These are phyloP conservation scores for Botrytis porri DNA, from an alignment of 2,329 filamentous ascomycete species.

Conservation along the genomic window DNA sequence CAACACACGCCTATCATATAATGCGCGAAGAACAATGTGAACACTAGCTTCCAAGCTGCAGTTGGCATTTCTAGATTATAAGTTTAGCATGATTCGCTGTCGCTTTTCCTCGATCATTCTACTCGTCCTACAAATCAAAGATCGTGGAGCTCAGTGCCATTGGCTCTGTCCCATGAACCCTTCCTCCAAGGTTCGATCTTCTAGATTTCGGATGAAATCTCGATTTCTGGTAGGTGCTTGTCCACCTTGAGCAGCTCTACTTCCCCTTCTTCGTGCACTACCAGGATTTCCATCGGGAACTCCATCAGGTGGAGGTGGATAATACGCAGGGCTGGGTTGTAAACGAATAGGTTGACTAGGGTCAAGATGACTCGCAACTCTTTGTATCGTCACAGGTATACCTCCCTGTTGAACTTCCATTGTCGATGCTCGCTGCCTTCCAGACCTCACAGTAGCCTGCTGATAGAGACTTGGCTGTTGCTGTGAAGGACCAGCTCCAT, in stretches of 20 bases:
- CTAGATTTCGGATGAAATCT: conserved; percentile 91
- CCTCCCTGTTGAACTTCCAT: conserved; percentile 95
- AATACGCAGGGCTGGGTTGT: conserved; percentile 95
- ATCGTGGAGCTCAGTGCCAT: conserved; percentile 59
- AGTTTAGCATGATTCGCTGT: conserved; percentile 2
- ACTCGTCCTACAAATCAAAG: neutral
- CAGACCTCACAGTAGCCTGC: conserved; percentile 72
- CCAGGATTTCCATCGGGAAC: conserved; percentile 59
- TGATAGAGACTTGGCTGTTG: conserved; percentile 65
- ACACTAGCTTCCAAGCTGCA: conserved; percentile 16
- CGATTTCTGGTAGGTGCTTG: conserved; percentile 59
- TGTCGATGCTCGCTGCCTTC: conserved; percentile 86
- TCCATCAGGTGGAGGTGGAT: conserved; percentile 86
- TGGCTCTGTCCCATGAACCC: conserved; percentile 72
- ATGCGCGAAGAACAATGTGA: conserved; percentile 18
- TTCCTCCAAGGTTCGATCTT: conserved; percentile 91
- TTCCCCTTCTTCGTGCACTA: conserved; percentile 70
- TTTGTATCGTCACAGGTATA: conserved; percentile 87
- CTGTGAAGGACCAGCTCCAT: conserved; percentile 49
- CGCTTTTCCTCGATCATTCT: conserved; percentile 2
- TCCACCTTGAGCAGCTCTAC: conserved; percentile 61
- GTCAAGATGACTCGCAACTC: conserved; percentile 93
- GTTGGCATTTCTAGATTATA: conserved; percentile 2
- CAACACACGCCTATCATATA: conserved; percentile 9
- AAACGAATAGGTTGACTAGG: conserved; percentile 90